Percentiles rank a stretch among this genome's conserved stretches.
These are phyloP conservation scores for Malus orientalis DNA, from an alignment of 306 rosid genomes.

Conservation along the genomic window DNA sequence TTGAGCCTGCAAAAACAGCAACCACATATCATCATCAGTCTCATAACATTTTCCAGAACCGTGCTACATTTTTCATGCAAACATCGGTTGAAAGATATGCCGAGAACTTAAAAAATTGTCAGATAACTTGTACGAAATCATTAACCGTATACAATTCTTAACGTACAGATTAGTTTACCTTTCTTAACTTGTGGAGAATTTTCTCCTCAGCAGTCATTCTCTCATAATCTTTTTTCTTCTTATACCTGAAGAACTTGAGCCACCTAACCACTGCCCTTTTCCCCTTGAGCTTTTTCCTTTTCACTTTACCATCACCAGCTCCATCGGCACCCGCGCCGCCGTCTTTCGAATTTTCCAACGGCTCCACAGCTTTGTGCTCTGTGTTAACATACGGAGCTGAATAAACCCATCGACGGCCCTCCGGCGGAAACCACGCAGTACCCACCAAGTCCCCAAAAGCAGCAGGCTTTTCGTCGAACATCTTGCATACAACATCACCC, in stretches of 20 bases:
- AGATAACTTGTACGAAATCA: not conserved
- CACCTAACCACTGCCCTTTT: slow-evolving; percentile 87
- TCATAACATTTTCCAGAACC: not conserved
- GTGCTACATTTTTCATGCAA: not conserved
- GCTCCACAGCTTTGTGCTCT: slow-evolving; percentile 30
- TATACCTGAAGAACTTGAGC: slow-evolving; percentile 78
- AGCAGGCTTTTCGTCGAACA: slow-evolving; percentile 26
- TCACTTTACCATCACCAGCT: slow-evolving; percentile 26
- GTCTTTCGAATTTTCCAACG: slow-evolving; percentile 18
- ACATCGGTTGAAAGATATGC: not conserved
- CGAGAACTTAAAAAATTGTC: not conserved
- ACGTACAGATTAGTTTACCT: slow-evolving; percentile 33
- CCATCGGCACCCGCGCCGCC: slow-evolving; percentile 15
- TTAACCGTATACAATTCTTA: not conserved
- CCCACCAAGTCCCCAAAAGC: not conserved
- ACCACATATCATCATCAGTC: not conserved
- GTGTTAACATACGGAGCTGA: slow-evolving; percentile 24
- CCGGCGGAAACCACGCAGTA: slow-evolving; percentile 7
- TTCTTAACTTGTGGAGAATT: slow-evolving; percentile 50
- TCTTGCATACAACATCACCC: slow-evolving; percentile 48
- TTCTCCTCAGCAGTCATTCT: slow-evolving; percentile 88
- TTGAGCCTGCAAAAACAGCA: slow-evolving; percentile 51
- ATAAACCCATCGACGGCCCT: slow-evolving; percentile 40
- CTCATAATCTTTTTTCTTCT: slow-evolving; percentile 70
- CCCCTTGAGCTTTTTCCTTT: slow-evolving; percentile 66